A percentile compares a stretch with the other conserved stretches of the same genome.
Conservation (phyloP, 257 asterid species). For the Echium plantagineum region DNA sequence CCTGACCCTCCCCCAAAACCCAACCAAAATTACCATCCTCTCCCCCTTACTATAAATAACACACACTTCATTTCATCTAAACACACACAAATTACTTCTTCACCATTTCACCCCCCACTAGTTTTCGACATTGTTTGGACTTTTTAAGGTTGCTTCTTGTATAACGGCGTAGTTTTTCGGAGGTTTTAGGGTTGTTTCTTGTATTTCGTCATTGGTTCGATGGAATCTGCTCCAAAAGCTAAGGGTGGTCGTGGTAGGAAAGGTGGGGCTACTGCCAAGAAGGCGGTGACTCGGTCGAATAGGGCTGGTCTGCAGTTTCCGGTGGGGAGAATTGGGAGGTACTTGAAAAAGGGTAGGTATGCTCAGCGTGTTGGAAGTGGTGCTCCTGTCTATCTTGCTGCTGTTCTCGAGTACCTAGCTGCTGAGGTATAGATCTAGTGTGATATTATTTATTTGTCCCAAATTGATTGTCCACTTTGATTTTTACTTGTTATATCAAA, state of each 20-base stretch:
- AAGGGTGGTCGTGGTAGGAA: constrained; percentile 32
- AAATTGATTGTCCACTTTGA: too few species aligned
- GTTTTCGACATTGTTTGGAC: too few species aligned
- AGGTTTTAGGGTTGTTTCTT: too few species aligned
- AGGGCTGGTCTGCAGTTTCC: constrained; percentile 37
- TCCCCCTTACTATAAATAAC: constrained; percentile 6
- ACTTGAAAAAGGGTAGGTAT: constrained; percentile 28
- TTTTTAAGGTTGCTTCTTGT: too few species aligned
- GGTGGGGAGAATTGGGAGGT: constrained; percentile 36
- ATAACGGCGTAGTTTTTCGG: too few species aligned
- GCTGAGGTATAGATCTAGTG: constrained; percentile 19
- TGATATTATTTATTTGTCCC: too few species aligned
- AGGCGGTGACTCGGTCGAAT: constrained; percentile 26
- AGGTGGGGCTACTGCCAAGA: constrained; percentile 37
- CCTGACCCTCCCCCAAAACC: neutral
- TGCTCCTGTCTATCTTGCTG: constrained; percentile 34
- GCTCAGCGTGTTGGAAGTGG: constrained; percentile 32
- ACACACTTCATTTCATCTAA: neutral
- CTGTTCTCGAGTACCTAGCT: constrained; percentile 33
- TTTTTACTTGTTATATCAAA: too few species aligned
- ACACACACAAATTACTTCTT: too few species aligned
- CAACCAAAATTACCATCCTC: constrained; percentile 7
- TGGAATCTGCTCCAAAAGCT: constrained; percentile 14
- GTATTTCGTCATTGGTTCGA: neutral
- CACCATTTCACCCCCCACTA: too few species aligned